Evolutionary conservation across 208 protist genomes (phyloP), one percentile per base, ranked within the genome.

Genomic region (Leptomonas pyrrhocoris): DNA sequence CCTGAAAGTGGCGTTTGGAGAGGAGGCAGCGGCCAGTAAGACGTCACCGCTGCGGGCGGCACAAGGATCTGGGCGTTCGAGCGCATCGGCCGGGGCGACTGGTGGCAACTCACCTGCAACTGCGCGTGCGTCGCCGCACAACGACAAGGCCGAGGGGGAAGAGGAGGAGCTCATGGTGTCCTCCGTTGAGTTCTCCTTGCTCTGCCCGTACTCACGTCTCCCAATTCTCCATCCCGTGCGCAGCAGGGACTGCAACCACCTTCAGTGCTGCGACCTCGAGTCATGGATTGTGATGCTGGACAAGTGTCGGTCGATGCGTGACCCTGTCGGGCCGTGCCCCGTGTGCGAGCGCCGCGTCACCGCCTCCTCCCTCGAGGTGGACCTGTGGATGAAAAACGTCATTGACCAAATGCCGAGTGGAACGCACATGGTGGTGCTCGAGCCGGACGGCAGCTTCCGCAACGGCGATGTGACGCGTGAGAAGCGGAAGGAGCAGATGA

Each of bases 261-360:
- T 97, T 31, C 92, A 97, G 70, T 97, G 92, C 84, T 97, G 92
- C 69, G 92, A 97, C 66, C 62, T 97, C 42, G 86, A 95, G 27
- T 95, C 89, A 45, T 97, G 92, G 90, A 75, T 95, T 60, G 73
- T 86, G 34, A 75, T 97, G 74, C 80, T 97, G 23, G 78, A 81
- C 43, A 89, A 92, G 61, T 80, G 81, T 55, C 84, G 89, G 42
- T 88, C 89, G 8, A 74, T 95, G 86, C 92, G 92, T 16, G 92
- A 97, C 56, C 89, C 89, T 16, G 84, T 72, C 16, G 92, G 76
- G n/a, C 83, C 87, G 38, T 97, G 92, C 74, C 88, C 89, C 18
- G 89, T 95, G 57, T 97, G 92, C 70, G 83, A 93, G 70, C 78
- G 80, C 38, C 84, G 88, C 58, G 88, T 95, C 43, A 54, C 74